Base-by-base conservation (phyloP, 176 grass and related monocot species). In the Olyra latifolia region DNA sequence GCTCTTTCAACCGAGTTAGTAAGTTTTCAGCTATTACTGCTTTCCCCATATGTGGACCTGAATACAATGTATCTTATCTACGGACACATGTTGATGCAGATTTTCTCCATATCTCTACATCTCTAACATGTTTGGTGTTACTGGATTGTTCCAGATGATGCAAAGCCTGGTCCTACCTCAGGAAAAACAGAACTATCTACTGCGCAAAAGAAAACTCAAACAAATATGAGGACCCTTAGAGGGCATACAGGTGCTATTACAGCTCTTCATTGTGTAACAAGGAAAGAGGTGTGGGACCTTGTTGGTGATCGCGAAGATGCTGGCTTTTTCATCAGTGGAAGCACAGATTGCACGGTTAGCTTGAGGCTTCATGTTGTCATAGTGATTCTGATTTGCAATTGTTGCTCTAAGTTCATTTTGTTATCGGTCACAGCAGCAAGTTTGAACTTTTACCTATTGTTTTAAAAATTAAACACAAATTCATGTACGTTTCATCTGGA, bases 281-380 rank as follows among this genome's bases (percentile, higher is more conserved):
- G 71, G 83, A 95, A 91, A 69, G 96, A 99, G 81, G 96, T 99
- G 43, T 99, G 96, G 92, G 96, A 99, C 82, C 96, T 99, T 87
- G 88, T 99, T 93, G 96, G 96, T 76, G 96, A 99, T 84, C 96
- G 96, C 73, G 96, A 99, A 83, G 96, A 99, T 93, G 96, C 96
- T 86, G 96, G 96, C 28, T 91, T 99, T 95, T 99, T 99, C 90
- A 95, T 99, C 66, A 99, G 96, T 79, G 96, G 96, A 89, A 99
- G 96, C 88, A 99, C 88, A 71, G 96, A 99, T 89, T 99, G 92
- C 90, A 86, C 84, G 90, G 96, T 96, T 84, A 83, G 93, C 49
- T 75, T 55, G 56, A 72, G 83, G 23, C 48, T 81, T 81, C n/a
- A 53, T 85, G 3, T 15, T 75, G 20, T 78, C 30, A 17, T 71